Evolutionary conservation across 2,329 filamentous ascomycete genomes (phyloP), one percentile per base, ranked within the genome.

Genomic region (Aspergillus sp.): DNA sequence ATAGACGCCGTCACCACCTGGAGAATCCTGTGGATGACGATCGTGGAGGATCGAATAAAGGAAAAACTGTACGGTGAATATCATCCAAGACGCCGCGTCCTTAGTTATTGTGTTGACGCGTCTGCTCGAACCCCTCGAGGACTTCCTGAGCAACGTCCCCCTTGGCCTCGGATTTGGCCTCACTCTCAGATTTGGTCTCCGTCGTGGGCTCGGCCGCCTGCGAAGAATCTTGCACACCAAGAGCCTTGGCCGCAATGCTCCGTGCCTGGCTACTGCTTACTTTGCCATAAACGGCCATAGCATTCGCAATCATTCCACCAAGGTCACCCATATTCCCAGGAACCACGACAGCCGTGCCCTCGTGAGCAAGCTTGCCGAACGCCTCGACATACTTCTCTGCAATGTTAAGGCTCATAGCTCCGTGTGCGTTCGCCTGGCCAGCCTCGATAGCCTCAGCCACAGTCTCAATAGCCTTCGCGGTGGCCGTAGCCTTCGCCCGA

Each of bases 321-420:
- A 99, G 93, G 72, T 99, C 95, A 59, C 95, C 95, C 38, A 99
- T 91, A 70, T 99, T 98, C 11, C 95, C 95, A 0, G 95, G 95
- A 13, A 99, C 93, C 18, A 99, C 91, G 26, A 99, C 89, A 4
- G 92, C 90, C 3, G 95, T 99, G 67, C 95, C 91, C 80, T 99
- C 93, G 78, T 93, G 95, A 50, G 95, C 95, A 66, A 99, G 81
- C 71, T 93, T 91, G 65, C 85, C 88, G 70, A 98, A 99, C 4
- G 95, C 95, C 45, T 96, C 93, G 52, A 99, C 95, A 68, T 99
- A 99, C 78, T 97, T 96, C 83, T 99, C 95, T 0, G 95, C 95
- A 8, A 99, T 91, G 13, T 84, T 90, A 61, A 99, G 78, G 68
- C 90, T 93, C 44, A 99, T 84, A 24, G 95, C 95, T 34, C 86